phyloP scores from a whole-genome alignment of 75 land plant species.

The Picea glauca region DNA sequence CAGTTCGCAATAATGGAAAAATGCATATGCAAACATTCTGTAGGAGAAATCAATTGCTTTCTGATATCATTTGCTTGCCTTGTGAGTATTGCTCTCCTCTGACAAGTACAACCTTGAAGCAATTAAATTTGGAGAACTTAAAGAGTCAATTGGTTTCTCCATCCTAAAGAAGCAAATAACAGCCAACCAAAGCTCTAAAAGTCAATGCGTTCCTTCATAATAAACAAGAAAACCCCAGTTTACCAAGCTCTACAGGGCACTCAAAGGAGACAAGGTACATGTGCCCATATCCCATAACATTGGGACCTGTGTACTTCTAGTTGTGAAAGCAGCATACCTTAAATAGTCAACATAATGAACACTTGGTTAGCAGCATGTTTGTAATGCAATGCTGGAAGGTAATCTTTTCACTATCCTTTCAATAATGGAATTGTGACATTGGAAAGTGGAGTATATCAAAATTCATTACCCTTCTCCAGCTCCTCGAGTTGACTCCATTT shows the following conservation, averaged over 20 bases:
- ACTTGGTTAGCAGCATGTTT: conserved; percentile 48
- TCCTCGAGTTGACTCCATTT: background rate
- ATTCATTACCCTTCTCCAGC: background rate
- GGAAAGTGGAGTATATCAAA: background rate
- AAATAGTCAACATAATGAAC: no score
- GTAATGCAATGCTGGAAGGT: conserved; percentile 89
- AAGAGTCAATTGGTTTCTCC: no score
- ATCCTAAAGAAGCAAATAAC: no score
- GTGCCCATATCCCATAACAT: conserved; percentile 95
- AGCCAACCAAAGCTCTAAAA: no score
- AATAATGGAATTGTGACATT: background rate
- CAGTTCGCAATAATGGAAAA: conserved; percentile 21
- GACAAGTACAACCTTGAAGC: no score
- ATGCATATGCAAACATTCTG: conserved; percentile 31
- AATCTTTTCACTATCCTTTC: background rate
- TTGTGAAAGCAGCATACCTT: no score
- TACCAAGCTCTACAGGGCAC: conserved; percentile 33
- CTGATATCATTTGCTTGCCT: conserved; percentile 24
- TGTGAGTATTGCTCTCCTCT: conserved; percentile 33
- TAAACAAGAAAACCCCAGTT: conserved; percentile 28
- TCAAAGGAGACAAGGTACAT: conserved; percentile 52
- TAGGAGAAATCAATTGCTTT: conserved; percentile 35
- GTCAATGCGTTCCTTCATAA: background rate
- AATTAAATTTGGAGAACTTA: no score
- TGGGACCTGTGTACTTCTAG: conserved; percentile 47